Base-by-base conservation (phyloP, 192 early-diverging fungal species). In the Dissophora ornata region DNA sequence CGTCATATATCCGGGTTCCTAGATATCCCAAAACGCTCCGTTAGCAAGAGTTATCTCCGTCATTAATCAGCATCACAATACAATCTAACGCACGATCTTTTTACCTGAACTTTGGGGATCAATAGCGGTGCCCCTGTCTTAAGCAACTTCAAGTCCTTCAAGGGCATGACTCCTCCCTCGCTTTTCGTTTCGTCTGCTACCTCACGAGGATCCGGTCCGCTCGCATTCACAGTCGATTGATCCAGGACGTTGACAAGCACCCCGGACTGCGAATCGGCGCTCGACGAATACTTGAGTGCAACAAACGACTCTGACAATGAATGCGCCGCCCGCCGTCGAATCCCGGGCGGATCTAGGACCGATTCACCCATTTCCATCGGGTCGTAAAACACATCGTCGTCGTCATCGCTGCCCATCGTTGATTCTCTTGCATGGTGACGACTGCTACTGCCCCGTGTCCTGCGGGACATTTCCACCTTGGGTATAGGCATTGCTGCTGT, bases 1-100 rank as follows among this genome's bases (percentile, higher is more conserved):
- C 1, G 96, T 96, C 86, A 96, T 85, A 18, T 90, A 86, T 2
- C 92, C 92, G 0, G 88, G 81, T 46, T 93, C 85, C 85, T 92
- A 78, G 25, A 25, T 21, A 38, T 18, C 15, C 9, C 34, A 22
- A 38, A 52, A 53, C 5, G n/a, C n/a, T n/a, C n/a, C n/a, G n/a
- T n/a, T n/a, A n/a, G n/a, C n/a, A n/a, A n/a, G n/a, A n/a, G n/a
- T n/a, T n/a, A n/a, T n/a, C n/a, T n/a, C n/a, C n/a, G n/a, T n/a
- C 36, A 12, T 12, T 38, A 12, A 12, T 38, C 36, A 38, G 36
- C 36, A 38, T 9, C 5, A 5, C 5, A 38, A 38, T 38, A 38
- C 7, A 38, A 38, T 12, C 5, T 38, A 5, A 38, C 36, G 36
- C n/a, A n/a, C n/a, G n/a, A n/a, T n/a, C n/a, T n/a, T n/a, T 16